Percentiles rank a stretch among this genome's conserved stretches.
Evolutionary conservation across 2,329 filamentous ascomycete genomes (phyloP).

Genomic region (Colletotrichum tofieldiae): DNA sequence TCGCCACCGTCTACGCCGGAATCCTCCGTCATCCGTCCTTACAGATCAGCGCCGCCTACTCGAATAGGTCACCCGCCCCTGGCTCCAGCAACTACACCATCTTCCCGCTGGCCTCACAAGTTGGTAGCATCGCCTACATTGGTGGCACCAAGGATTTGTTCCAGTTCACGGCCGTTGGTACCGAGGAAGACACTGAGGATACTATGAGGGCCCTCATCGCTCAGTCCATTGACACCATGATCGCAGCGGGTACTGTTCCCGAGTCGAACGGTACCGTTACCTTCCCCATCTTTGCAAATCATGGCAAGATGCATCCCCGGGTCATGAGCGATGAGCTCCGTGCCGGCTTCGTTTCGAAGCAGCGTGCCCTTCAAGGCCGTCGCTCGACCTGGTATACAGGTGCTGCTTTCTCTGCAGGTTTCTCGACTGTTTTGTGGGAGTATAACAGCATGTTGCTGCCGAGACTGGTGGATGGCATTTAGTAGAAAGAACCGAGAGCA

Average conservation of each 20-base stretch:
- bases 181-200: constrained; percentile 42
- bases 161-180: constrained; percentile 51
- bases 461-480: constrained; percentile 33
- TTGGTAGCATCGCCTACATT: constrained; percentile 51
- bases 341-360: constrained; percentile 57
- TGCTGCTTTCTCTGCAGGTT: constrained; percentile 53
- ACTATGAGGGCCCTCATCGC: constrained; percentile 49
- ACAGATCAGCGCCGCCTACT: constrained; percentile 43
- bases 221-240: constrained; percentile 48
- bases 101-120: constrained; percentile 45
- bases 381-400: constrained; percentile 63
- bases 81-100: constrained; percentile 46
- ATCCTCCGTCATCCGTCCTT: constrained; percentile 48
- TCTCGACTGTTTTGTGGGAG: constrained; percentile 53
- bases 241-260: constrained; percentile 48
- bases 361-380: constrained; percentile 60
- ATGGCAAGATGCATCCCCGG: constrained; percentile 55
- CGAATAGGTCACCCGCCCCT: constrained; percentile 44
- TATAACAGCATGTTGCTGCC: constrained; percentile 51
- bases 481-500: too few relatives aligned
- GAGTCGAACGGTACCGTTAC: constrained; percentile 46
- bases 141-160: constrained; percentile 50
- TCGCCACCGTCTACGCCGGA: constrained; percentile 47
- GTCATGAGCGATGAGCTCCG: constrained; percentile 53
- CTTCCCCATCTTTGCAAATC: constrained; percentile 54